Conservation (phyloP, 108 stramenopile genomes). For the Cylindrotheca closterium region DNA sequence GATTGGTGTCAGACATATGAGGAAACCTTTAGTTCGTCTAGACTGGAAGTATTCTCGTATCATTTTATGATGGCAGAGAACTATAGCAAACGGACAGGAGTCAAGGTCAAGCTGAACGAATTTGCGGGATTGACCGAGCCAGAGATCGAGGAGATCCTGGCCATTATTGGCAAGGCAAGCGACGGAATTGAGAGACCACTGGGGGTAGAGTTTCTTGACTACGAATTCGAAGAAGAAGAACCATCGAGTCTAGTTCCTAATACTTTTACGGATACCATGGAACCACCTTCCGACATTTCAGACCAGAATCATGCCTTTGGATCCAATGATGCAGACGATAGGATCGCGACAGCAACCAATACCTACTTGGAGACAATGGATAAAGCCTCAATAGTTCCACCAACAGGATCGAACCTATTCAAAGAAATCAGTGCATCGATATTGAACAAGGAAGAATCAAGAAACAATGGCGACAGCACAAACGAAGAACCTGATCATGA, state of each 20-base stretch:
- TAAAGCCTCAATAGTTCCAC: neutral
- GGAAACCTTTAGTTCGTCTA: slow-evolving; percentile 3
- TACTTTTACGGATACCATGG: too few species aligned
- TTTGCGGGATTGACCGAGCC: slow-evolving; percentile 18
- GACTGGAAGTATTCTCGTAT: slow-evolving; percentile 18
- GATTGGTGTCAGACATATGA: slow-evolving; percentile 17
- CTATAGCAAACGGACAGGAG: slow-evolving; percentile 16
- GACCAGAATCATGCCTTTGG: too few species aligned
- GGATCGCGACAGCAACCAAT: neutral
- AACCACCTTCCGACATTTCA: too few species aligned
- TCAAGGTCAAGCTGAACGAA: slow-evolving; percentile 15
- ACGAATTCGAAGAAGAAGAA: too few species aligned
- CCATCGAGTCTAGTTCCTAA: too few species aligned
- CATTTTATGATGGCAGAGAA: slow-evolving; percentile 16
- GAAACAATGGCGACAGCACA: too few species aligned
- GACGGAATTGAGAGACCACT: neutral
- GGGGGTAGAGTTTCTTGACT: neutral
- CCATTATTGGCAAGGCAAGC: too few species aligned
- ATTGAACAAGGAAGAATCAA: too few species aligned
- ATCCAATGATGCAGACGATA: neutral
- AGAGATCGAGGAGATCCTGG: neutral
- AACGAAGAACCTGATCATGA: too few species aligned
- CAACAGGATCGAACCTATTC: too few species aligned
- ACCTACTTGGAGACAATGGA: neutral
- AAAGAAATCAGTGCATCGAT: too few species aligned